A percentile compares a stretch with the other conserved stretches of the same genome.
Conservation (phyloP, 2,329 filamentous ascomycete species). For the Paecilomyces variotii region DNA sequence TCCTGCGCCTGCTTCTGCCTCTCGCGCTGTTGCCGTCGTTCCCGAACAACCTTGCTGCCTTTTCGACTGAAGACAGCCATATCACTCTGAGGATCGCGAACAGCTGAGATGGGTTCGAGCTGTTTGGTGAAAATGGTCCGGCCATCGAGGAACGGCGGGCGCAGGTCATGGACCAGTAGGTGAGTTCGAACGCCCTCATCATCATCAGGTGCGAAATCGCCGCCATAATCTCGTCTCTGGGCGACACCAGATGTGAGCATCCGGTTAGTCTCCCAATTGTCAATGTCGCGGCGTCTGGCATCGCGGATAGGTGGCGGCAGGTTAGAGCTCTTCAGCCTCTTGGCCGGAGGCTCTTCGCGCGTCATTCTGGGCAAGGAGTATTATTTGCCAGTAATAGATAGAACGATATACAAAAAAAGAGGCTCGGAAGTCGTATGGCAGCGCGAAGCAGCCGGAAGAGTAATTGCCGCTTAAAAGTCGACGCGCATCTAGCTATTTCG, state of each 20-base stretch:
- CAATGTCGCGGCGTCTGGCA: slow-evolving; percentile 78
- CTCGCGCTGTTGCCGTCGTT: slow-evolving; percentile 84
- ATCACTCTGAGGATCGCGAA: slow-evolving; percentile 89
- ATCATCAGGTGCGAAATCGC: slow-evolving; percentile 75
- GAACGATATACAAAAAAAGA: not conserved
- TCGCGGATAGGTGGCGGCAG: slow-evolving; percentile 29
- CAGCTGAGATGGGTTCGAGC: slow-evolving; percentile 85
- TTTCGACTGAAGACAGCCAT: slow-evolving; percentile 98
- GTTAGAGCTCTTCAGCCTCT: slow-evolving; percentile 30
- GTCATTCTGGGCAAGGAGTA: slow-evolving; percentile 19
- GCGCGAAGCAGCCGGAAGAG: not conserved
- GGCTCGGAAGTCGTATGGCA: not conserved
- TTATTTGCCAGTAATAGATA: not conserved
- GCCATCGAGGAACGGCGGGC: slow-evolving; percentile 90
- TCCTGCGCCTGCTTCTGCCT: slow-evolving; percentile 90
- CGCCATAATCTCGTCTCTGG: slow-evolving; percentile 72
- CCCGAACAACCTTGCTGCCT: slow-evolving; percentile 85
- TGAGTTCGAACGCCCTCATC: slow-evolving; percentile 85
- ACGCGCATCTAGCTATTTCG: not conserved
- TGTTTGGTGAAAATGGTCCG: slow-evolving; percentile 97
- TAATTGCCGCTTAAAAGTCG: not conserved
- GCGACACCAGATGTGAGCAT: slow-evolving; percentile 97
- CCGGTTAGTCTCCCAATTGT: slow-evolving; percentile 97
- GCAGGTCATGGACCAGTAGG: slow-evolving; percentile 84
- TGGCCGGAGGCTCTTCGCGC: slow-evolving; percentile 30